phyloP scores from a whole-genome alignment of 805 yeast genomes.

The Teunomyces aglyptinius region DNA sequence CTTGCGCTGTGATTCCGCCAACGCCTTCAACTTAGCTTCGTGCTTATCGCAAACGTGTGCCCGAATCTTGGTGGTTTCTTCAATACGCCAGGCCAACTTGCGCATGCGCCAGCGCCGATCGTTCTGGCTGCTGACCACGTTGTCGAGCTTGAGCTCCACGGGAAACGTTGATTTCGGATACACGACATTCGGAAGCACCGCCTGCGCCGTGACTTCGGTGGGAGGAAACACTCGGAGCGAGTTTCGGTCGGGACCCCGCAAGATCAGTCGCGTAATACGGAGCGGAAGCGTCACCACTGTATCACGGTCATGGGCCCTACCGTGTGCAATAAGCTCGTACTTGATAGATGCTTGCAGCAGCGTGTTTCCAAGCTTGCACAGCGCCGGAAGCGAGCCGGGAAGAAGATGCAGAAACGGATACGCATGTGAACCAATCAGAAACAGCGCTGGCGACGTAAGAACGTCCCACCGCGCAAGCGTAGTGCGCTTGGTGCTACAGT shows the following conservation, averaged over 20 bases:
- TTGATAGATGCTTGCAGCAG: constrained; percentile 51
- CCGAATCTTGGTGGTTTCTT: constrained; percentile 70
- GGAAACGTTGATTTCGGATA: constrained; percentile 87
- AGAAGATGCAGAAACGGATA: constrained; percentile 89
- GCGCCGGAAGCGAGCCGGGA: constrained; percentile 86
- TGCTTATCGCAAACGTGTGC: constrained; percentile 61
- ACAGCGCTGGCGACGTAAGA: constrained; percentile 53
- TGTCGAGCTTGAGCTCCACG: constrained; percentile 77
- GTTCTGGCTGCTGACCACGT: constrained; percentile 50
- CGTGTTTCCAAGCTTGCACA: constrained; percentile 60
- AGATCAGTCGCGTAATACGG: constrained; percentile 70
- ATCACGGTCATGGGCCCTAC: constrained; percentile 27
- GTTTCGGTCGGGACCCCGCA: constrained; percentile 80
- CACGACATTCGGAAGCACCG: constrained; percentile 82
- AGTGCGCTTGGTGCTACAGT: constrained; percentile 54
- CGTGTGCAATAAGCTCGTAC: constrained; percentile 73
- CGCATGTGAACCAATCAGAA: constrained; percentile 70
- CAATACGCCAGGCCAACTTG: constrained; percentile 83
- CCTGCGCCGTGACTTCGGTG: constrained; percentile 83
- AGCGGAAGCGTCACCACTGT: constrained; percentile 56
- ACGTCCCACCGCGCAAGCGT: constrained; percentile 89
- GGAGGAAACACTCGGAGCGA: constrained; percentile 94
- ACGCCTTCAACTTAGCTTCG: constrained; percentile 43
- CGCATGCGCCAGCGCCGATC: constrained; percentile 89
- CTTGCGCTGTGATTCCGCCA: constrained; percentile 38